Evolutionary conservation across 495 filamentous ascomycete genomes (phyloP), one percentile per base, ranked within the genome.

Genomic region (Paragyromitra xinjiangensis): DNA sequence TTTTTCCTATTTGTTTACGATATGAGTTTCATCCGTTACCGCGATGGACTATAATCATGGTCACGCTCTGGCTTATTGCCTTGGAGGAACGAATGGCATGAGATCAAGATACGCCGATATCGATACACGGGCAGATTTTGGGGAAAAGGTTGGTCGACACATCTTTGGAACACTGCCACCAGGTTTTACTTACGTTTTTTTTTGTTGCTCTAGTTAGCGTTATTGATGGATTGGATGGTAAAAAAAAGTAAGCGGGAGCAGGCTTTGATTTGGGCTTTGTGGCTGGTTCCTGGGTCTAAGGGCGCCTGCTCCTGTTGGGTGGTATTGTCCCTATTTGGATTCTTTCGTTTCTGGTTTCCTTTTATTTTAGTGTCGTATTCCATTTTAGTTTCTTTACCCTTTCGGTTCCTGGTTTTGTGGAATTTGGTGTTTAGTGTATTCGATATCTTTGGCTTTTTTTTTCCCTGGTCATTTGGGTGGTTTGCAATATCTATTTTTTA

Each of bases 341-440:
- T 40, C n/a, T 61, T 45, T 40, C n/a, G 6, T 40, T 48, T n/a
- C 7, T 77, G 6, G 8, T 66, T 66, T 39, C 11, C 14, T 59
- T 48, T 14, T 16, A 22, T 14, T 56, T 48, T 45, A 58, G n/a
- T 56, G 4, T 58, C 40, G 26, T 56, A 51, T 58, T 37, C 50
- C 7, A 16, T 61, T 73, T 42, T 72, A 37, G 34, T 59, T 24
- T 40, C 6, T n/a, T 69, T 44, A 56, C 14, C 14, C 7, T 24
- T 70, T 69, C n/a, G 53, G 42, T 44, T 61, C 8, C 19, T 70
- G 5, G 29, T 53, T 67, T 44, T 29, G 11, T 56, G 26, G 61
- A 24, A n/a, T 56, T 73, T 45, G 61, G 75, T 73, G 67, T 77
- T 77, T 40, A 44, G 62, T 73, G 69, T 26, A 6, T 59, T 65